Base-by-base conservation (phyloP, 805 yeast genomes). In the Candida insectalens region DNA sequence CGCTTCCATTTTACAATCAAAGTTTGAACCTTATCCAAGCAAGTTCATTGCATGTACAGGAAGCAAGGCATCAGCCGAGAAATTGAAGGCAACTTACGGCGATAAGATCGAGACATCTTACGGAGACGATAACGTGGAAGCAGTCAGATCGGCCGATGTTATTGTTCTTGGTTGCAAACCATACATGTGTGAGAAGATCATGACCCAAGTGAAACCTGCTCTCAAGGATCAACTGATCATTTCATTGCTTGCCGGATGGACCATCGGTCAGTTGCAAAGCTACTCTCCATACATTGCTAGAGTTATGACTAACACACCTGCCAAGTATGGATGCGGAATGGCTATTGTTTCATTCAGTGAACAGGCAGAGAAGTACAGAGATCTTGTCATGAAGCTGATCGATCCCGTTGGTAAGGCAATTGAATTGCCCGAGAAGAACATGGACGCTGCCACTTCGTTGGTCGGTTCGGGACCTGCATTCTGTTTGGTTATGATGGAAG, bases 241-340 rank as follows among this genome's bases (percentile, higher is more conserved):
- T 36, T 83, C 95, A 4, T 62, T 92, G 41, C 74, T 87, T 46
- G 97, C 98, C 3, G 99, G 99, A 10, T 82, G 85, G 72, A 83
- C 95, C 13, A 77, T 88, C 40, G 75, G 65, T 14, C 83, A 82
- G 52, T 66, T 87, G 45, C n/a, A 20, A 10, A 41, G 53, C 14
- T 69, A 74, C 28, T 63, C 83, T 7, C 62, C 67, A 5, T 62
- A 66, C 38, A 76, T 89, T 21, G 83, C 94, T 16, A 71, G 95
- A 42, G 94, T 94, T n/a, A 88, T 94, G 95, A 89, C 99, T 30
- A 92, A 89, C 61, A 92, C 98, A 0, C 96, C 99, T 3, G 94
- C 95, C 14, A 78, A 79, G 55, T 83, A 72, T 55, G 95, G 96
- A 16, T 74, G 78, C 46, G 98, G 97, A 33, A 85, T 89, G 69